Conservation (phyloP, 2,329 filamentous ascomycete species). For the Fusarium agapanthi region DNA sequence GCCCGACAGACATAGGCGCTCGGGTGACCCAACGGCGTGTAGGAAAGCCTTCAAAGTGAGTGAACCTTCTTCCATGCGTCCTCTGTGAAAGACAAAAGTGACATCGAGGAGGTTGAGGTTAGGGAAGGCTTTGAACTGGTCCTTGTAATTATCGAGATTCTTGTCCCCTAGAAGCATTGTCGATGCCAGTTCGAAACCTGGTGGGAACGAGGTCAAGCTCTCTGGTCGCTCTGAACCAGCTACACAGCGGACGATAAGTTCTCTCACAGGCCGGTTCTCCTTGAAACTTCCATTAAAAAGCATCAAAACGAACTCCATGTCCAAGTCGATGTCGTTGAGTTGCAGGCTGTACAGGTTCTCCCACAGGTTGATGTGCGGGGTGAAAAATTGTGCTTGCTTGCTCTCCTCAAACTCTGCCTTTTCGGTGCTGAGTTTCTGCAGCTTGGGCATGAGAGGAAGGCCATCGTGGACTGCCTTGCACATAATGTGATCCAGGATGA, state of each 20-base stretch:
- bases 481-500: constrained; percentile 2
- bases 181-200: background rate
- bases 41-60: constrained; percentile 11
- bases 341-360: constrained; percentile 8
- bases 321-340: constrained; percentile 19
- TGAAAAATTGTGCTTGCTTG: constrained; percentile 24
- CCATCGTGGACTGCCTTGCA: background rate
- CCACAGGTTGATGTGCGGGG: constrained; percentile 16
- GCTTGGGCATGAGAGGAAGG: constrained; percentile 13
- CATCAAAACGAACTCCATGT: constrained; percentile 19
- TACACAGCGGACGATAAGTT: constrained; percentile 7
- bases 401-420: background rate
- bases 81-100: background rate
- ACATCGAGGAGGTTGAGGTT: constrained; percentile 9
- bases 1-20: constrained; percentile 2
- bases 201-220: background rate
- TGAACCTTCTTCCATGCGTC: constrained; percentile 2
- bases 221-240: constrained; percentile 1
- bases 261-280: constrained; percentile 7
- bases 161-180: background rate
- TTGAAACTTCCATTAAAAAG: constrained; percentile 9
- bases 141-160: constrained; percentile 8
- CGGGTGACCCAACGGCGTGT: constrained; percentile 19
- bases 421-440: constrained; percentile 8
- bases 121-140: constrained; percentile 20